Percentiles rank a stretch among this genome's conserved stretches.
Evolutionary conservation across 495 filamentous ascomycete genomes (phyloP).

Genomic region (Neurospora tetraspora): DNA sequence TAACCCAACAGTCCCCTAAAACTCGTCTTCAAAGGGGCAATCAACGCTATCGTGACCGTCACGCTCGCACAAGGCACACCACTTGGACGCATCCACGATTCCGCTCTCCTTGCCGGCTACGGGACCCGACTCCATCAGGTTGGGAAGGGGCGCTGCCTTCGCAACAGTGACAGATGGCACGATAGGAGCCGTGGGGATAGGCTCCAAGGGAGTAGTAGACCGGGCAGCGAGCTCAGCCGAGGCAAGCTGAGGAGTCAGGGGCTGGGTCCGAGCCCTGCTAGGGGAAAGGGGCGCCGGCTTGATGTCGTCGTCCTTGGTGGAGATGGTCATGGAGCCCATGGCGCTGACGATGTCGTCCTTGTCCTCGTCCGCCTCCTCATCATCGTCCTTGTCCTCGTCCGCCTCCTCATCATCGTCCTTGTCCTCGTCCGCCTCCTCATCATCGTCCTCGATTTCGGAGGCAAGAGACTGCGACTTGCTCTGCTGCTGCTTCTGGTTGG

Average conservation of each 20-base stretch:
- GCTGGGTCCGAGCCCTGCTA: conserved; percentile 30
- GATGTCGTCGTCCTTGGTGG: conserved; percentile 23
- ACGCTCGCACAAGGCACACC: conserved; percentile 94
- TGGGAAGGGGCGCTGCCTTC: conserved; percentile 35
- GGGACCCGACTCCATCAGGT: conserved; percentile 58
- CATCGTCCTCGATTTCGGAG: neutral
- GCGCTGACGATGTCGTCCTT: conserved; percentile 38
- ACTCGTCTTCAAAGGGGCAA: conserved; percentile 86
- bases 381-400: conserved; percentile 13
- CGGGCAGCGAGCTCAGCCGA: conserved; percentile 23
- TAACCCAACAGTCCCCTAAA: conserved; percentile 21
- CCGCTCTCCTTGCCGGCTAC: conserved; percentile 74
- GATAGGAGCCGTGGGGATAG: neutral
- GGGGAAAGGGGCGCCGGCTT: conserved; percentile 45
- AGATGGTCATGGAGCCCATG: conserved; percentile 31
- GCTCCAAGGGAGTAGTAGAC: neutral
- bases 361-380: conserved; percentile 16
- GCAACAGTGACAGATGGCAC: neutral
- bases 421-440: conserved; percentile 16
- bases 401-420: conserved; percentile 21
- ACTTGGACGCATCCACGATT: conserved; percentile 73
- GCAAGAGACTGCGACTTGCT: conserved; percentile 9
- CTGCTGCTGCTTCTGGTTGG: conserved; percentile 18
- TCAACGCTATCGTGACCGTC: conserved; percentile 95
- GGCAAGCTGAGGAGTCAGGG: conserved; percentile 39